Percentiles rank a stretch among this genome's conserved stretches.
Conservation (phyloP, 352 stramenopile genomes). For the Stramenopiles sp. region DNA sequence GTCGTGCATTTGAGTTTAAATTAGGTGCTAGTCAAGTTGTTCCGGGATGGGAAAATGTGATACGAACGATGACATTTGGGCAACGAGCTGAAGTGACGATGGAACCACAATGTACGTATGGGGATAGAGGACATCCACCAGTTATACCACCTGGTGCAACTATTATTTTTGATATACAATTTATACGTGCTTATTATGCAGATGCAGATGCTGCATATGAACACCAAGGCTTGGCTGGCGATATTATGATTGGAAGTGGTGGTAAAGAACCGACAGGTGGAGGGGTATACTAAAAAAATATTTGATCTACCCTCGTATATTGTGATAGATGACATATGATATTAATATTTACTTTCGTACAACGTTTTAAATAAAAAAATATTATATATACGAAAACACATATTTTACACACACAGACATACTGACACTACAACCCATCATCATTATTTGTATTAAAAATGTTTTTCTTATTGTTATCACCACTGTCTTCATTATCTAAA, state of each 20-base stretch:
- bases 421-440: not conserved
- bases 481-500: not conserved
- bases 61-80: slow-evolving; percentile 12
- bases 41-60: slow-evolving; percentile 16
- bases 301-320: no score
- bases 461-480: not conserved
- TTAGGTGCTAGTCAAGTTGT: slow-evolving; percentile 18
- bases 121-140: slow-evolving; percentile 10
- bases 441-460: not conserved
- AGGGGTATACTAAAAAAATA: not conserved
- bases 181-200: slow-evolving; percentile 11
- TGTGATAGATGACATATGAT: no score
- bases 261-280: slow-evolving; percentile 1
- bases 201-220: not conserved
- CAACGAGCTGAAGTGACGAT: slow-evolving; percentile 13
- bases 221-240: not conserved
- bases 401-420: not conserved
- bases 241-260: not conserved
- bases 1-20: slow-evolving; percentile 18
- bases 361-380: not conserved
- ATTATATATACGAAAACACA: not conserved
- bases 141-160: slow-evolving; percentile 15
- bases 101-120: slow-evolving; percentile 15
- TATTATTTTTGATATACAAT: slow-evolving; percentile 17
- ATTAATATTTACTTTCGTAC: no score